Evolutionary conservation across 768 basidiomycete genomes (phyloP).

Genomic region (Leccinum pellstonianum): DNA sequence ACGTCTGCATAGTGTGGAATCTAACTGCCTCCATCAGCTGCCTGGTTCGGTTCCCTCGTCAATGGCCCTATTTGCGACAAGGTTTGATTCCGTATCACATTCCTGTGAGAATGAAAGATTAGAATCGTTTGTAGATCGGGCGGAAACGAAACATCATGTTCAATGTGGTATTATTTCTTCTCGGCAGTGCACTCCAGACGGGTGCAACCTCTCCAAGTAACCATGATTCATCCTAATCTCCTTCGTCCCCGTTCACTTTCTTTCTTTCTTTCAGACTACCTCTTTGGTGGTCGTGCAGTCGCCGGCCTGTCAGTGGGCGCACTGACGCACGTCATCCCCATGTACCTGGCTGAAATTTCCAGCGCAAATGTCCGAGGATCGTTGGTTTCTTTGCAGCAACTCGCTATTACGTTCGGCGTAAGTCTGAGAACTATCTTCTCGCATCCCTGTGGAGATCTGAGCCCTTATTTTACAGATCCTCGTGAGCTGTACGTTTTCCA

Average conservation of each 20-base stretch:
- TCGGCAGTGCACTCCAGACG: slow-evolving; percentile 32
- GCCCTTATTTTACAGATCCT: slow-evolving; percentile 20
- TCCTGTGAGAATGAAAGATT: background rate
- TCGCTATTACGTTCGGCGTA: slow-evolving; percentile 38
- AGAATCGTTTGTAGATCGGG: slow-evolving; percentile 20
- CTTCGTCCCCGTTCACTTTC: background rate
- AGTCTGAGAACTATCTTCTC: slow-evolving; percentile 5
- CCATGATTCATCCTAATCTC: background rate
- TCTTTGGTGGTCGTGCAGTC: slow-evolving; percentile 32
- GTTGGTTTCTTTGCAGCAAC: slow-evolving; percentile 36
- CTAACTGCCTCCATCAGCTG: slow-evolving; percentile 23
- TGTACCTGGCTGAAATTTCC: slow-evolving; percentile 41
- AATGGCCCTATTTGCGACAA: slow-evolving; percentile 35
- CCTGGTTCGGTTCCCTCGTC: slow-evolving; percentile 30
- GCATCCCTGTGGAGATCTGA: slow-evolving; percentile 1
- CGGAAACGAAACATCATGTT: slow-evolving; percentile 29
- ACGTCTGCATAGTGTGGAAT: background rate
- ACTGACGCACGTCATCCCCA: slow-evolving; percentile 28
- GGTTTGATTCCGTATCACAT: slow-evolving; percentile 7
- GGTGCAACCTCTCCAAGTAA: slow-evolving; percentile 28
- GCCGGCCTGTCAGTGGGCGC: slow-evolving; percentile 19
- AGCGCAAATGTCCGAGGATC: slow-evolving; percentile 39
- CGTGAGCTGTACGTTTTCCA: slow-evolving; percentile 30
- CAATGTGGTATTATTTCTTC: slow-evolving; percentile 29
- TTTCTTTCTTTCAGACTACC: slow-evolving; percentile 16